A percentile compares a stretch with the other conserved stretches of the same genome.
Conservation (phyloP, 306 rosid species). For the Psophocarpus tetragonolobus region DNA sequence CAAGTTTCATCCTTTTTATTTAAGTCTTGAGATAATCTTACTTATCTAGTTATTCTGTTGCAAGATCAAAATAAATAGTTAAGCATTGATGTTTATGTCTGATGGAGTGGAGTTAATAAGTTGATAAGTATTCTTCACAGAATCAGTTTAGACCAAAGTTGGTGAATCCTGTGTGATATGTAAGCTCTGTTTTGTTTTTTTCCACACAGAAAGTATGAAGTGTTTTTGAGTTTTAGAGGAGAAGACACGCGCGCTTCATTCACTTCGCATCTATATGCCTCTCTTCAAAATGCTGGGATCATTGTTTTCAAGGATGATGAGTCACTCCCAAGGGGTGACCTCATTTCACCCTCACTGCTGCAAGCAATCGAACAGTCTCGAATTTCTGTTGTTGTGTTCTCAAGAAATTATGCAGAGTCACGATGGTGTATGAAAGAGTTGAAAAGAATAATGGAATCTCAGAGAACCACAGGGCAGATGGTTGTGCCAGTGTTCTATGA, state of each 20-base stretch:
- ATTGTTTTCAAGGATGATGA: background rate
- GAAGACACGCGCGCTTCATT: background rate
- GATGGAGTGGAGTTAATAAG: no score
- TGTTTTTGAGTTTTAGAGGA: background rate
- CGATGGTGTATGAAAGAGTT: background rate
- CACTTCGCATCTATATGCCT: background rate
- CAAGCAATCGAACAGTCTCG: background rate
- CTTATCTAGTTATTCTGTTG: background rate
- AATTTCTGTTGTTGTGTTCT: background rate
- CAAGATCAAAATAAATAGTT: slow-evolving; percentile 9
- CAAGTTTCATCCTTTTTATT: background rate
- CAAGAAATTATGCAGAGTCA: background rate
- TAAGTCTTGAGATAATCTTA: no score
- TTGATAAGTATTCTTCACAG: background rate
- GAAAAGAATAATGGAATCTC: background rate
- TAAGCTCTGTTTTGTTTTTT: slow-evolving; percentile 27
- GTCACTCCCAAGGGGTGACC: background rate
- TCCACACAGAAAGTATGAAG: background rate
- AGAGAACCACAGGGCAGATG: background rate
- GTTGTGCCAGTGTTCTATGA: background rate
- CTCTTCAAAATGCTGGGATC: background rate
- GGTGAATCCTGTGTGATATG: slow-evolving; percentile 35
- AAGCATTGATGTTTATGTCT: no score
- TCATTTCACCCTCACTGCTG: background rate
- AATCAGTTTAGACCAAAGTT: slow-evolving; percentile 8